phyloP scores from a whole-genome alignment of 2,329 filamentous ascomycete species.

The Colletotrichum sp. region DNA sequence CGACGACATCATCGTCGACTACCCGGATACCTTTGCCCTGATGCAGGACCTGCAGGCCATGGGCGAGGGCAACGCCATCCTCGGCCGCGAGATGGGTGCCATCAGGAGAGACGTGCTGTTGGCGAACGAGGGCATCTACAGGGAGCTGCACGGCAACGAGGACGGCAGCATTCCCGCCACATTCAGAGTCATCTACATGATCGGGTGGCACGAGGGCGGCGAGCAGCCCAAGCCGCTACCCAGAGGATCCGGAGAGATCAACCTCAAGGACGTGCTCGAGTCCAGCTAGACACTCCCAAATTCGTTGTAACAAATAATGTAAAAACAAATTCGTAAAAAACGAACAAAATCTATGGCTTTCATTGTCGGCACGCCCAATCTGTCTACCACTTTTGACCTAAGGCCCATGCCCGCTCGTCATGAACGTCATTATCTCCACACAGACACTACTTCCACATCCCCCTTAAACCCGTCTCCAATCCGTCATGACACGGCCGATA shows the following conservation, averaged over 20 bases:
- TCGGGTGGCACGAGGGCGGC: constrained; percentile 90
- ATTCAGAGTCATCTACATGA: constrained; percentile 97
- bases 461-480: constrained; percentile 83
- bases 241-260: constrained; percentile 85
- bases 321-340: neutral
- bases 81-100: constrained; percentile 81
- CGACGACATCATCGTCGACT: constrained; percentile 96
- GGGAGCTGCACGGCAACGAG: constrained; percentile 82
- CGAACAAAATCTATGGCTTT: constrained; percentile 18
- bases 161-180: constrained; percentile 84
- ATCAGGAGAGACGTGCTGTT: constrained; percentile 84
- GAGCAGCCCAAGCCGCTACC: constrained; percentile 80
- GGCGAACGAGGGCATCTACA: constrained; percentile 88
- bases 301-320: neutral
- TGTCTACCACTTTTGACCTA: neutral
- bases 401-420: constrained; percentile 5
- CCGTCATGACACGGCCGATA: constrained; percentile 94
- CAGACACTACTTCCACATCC: neutral
- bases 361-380: constrained; percentile 10
- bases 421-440: constrained; percentile 13
- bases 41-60: constrained; percentile 96
- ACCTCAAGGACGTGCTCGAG: constrained; percentile 80
- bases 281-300: constrained; percentile 37
- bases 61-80: constrained; percentile 91
- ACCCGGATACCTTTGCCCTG: constrained; percentile 85